Evolutionary conservation across 192 early-diverging fungal species (phyloP), one percentile per base, ranked within the genome.

Genomic region (Coemansia sp.): DNA sequence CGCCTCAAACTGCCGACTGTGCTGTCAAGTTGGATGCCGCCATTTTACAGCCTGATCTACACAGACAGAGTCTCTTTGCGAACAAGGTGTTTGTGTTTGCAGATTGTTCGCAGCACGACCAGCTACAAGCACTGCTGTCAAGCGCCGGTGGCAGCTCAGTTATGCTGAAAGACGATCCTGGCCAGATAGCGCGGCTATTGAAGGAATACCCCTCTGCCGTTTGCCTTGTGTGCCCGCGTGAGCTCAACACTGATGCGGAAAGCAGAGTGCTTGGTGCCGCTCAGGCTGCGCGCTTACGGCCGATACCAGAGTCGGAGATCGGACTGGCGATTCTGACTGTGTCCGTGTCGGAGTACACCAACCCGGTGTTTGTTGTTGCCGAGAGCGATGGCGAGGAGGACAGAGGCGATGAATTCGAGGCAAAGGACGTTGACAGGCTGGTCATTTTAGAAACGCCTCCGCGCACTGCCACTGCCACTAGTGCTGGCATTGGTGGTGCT

Each of bases 291-390:
- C 19, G 41, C 8, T 20, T 53, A 11, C 48, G 51, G 11, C 61
- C 68, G 9, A 60, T 72, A 26, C 60, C 68, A 1, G 68, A 64
- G 27, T 72, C 68, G 2, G 68, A 72, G 37, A 60, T 72, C 10
- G 48, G 68, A 11, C 57, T 72, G 15, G 56, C 68, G 0, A 46
- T 72, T 5, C 28, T 72, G 34, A 53, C 60, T 44, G 58, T 58
- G 2, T 55, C 68, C 9, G 40, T 39, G 39, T 46, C 51, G 17
- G 49, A 47, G 8, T 57, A 72, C 43, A 60, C 57, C n/a, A 72
- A 60, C 19, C 34, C 68, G 1, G 30, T 15, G 1, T 17, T 51
- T 0, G n/a, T 3, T 9, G 36, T 8, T 22, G 17, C 9, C 25
- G 18, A 9, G 5, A 19, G n/a, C 15, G 44, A 7, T 18, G 10